phyloP scores from a whole-genome alignment of 768 basidiomycete species.

The Phylloporus rhodoxanthus region DNA sequence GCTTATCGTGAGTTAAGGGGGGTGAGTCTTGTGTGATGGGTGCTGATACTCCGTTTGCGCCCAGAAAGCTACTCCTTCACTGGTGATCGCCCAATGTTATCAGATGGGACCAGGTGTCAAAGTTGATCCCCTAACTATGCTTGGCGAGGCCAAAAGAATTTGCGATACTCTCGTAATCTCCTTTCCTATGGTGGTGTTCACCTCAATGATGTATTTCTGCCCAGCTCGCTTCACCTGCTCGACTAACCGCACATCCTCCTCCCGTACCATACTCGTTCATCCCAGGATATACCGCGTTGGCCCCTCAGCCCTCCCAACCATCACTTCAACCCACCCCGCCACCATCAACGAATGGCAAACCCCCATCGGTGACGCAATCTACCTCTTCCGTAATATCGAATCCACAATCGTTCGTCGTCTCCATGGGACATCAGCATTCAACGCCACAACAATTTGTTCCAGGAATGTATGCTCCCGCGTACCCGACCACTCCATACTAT shows the following conservation, averaged over 20 bases:
- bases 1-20: conserved; percentile 55
- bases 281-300: conserved; percentile 33
- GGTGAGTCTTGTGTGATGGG: conserved; percentile 3
- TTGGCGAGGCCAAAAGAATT: conserved; percentile 69
- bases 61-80: conserved; percentile 54
- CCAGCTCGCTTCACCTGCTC: conserved; percentile 70
- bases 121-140: conserved; percentile 68
- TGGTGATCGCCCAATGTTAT: conserved; percentile 78
- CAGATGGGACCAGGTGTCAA: conserved; percentile 64
- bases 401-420: conserved; percentile 66
- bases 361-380: conserved; percentile 28
- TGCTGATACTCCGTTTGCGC: conserved; percentile 7
- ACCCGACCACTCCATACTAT: conserved; percentile 63
- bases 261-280: conserved; percentile 49
- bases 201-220: conserved; percentile 11
- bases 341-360: conserved; percentile 32
- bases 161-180: conserved; percentile 66
- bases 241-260: conserved; percentile 60
- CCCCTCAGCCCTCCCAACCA: conserved; percentile 28
- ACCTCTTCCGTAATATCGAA: conserved; percentile 57
- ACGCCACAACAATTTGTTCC: conserved; percentile 41
- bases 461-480: conserved; percentile 35
- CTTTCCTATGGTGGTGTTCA: neutral
- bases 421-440: conserved; percentile 52
- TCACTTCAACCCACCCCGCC: conserved; percentile 33